Evolutionary conservation across 306 rosid species (phyloP), one percentile per base, ranked within the genome.

Genomic region (Dalbergia cochinchinensis): DNA sequence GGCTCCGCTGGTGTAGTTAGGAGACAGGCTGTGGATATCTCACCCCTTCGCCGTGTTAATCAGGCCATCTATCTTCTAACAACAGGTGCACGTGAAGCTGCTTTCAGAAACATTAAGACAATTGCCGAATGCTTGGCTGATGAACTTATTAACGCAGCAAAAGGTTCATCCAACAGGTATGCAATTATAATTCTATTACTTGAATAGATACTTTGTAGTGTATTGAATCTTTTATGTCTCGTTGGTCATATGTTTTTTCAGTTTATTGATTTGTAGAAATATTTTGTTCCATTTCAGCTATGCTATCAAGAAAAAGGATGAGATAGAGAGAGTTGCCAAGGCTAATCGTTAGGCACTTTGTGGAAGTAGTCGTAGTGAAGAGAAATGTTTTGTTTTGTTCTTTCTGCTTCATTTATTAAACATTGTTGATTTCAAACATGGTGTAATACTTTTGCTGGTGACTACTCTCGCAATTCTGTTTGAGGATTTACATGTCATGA

Each of bases 1-100:
- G 89, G 89, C 0, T 82, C 89, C 47, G 86, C 89, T 76, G 89
- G 89, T 22, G 89, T 86, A 65, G 89, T 86, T 11, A 86, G 89
- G 66, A 85, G 89, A 13, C 89, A 86, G 42, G 89, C 89, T 45
- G 89, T 83, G 26, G 89, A 86, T 83, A 86, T 86, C 37, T 86
- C 89, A 4, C 89, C 89, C 11, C 71, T 86, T 31, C 86, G 86
- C n/a, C 86, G 89, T 15, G 89, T 86, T 14, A 86, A 86, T 53
- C 86, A 86, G 78, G 89, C 89, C 18, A 70, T 86, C 61, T 86
- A 86, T 60, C 89, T 86, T 54, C 83, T 86, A 7, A 86, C 89
- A 0, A 83, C 89, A 0, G 89, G 89, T 11, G 89, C 89, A 9
- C 89, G 89, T 2, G 89, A 86, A 62, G 74, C 89, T 76, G 86